Evolutionary conservation across 176 grass and related monocot species (phyloP), one percentile per base, ranked within the genome.

Genomic region (Aechmea fasciata): DNA sequence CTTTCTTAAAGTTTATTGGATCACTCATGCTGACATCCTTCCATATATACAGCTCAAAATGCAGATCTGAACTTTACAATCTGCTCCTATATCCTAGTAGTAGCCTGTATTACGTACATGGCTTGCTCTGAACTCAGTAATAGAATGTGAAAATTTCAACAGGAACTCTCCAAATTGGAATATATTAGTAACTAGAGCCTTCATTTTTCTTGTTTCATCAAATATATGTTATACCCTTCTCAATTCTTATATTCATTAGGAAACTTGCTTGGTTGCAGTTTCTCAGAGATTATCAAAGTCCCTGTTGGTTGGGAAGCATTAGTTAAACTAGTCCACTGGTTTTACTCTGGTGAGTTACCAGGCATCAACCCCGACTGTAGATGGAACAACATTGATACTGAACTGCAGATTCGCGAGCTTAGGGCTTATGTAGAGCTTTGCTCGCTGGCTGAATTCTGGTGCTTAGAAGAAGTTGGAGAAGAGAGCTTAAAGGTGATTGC

Each of bases 381-480:
- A 41, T 90, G 85, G 88, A 87, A 55, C 65, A 87, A 80, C 51
- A 3, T 83, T 77, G 55, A 64, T 13, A 51, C 47, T 18, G 73
- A 83, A 17, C 69, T 81, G 75, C 69, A 90, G 52, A 20, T 84
- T 0, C 49, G 52, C 3, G 71, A 92, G 26, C 76, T 96, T 1
- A 62, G 20, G 41, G 11, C 86, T 0, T 89, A 92, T 1, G 80
- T 73, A 5, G 93, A 92, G 57, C 66, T 96, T 50, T 87, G 81
- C 20, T 96, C 93, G 2, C 71, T 96, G 24, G 65, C 88, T 8
- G 85, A 92, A 50, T 92, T 85, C 79, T 92, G 93, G 93, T 81
- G 85, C 55, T 71, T 86, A 48, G 83, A 96, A 11, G 88, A 80
- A 4, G 51, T 96, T 13, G 83, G 79, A 73, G 93, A 87, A 62